Percentiles rank a stretch among this genome's conserved stretches.
Conservation (phyloP, 2,329 filamentous ascomycete species). For the Phyllosticta ampelicida region DNA sequence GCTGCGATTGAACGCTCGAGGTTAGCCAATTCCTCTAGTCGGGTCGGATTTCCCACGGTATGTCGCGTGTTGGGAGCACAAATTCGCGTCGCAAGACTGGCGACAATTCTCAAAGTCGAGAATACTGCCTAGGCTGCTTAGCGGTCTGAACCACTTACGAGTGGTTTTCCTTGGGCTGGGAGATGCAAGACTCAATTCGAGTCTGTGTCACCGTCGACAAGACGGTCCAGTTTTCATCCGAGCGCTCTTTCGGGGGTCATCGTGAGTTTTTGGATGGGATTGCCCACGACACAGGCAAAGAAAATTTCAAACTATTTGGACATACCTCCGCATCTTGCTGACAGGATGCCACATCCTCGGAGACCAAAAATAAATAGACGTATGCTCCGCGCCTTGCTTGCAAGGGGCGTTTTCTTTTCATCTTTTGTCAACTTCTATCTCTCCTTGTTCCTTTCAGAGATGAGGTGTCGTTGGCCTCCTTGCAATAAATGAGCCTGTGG, state of each 20-base stretch:
- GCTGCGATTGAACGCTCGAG: not conserved
- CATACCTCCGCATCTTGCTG: not conserved
- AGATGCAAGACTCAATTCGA: not conserved
- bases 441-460: not conserved
- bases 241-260: not conserved
- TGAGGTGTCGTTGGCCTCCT: too few relatives aligned
- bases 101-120: not conserved
- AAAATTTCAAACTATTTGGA: not conserved
- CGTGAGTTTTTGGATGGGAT: not conserved
- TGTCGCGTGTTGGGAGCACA: not conserved
- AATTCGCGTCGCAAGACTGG: not conserved
- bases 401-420: not conserved
- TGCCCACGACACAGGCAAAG: not conserved
- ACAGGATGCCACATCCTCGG: not conserved
- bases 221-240: not conserved
- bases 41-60: not conserved
- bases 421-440: not conserved
- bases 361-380: not conserved
- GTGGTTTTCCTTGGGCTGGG: not conserved
- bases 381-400: not conserved
- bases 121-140: not conserved
- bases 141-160: not conserved
- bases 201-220: not conserved
- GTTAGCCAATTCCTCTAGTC: not conserved
- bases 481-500: too few relatives aligned